Evolutionary conservation across 148 eudicot species (phyloP), one percentile per base, ranked within the genome.

Genomic region (Vaccinium corymbosum): DNA sequence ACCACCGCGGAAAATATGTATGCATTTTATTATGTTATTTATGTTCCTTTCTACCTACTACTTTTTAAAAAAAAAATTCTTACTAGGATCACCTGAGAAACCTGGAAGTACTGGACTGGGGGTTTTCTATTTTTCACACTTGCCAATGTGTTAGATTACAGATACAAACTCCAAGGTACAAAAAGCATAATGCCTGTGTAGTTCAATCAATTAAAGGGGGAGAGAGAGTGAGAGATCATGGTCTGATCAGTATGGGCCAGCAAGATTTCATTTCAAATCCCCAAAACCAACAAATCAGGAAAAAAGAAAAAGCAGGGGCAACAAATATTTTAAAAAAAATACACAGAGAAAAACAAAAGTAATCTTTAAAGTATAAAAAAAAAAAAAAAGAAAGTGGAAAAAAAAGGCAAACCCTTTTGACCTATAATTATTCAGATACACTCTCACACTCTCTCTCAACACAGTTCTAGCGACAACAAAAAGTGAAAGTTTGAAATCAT

Each of bases 161-260:
- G 25, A 3, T 91, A 89, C 94, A 89, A 87, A 93, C 92, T 89
- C 89, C 92, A 90, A 93, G 91, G 92, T 79, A 85, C 90, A 91
- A 88, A 87, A 90, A 84, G 94, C 88, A 90, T 87, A 85, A 84
- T 87, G 86, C 88, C 86, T 90, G 95, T 92, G 87, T 92, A 76
- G 94, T 93, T 94, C 93, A 93, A 93, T 93, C 95, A 93, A 85
- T 82, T 48, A 86, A 83, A 88, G 84, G 78, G 86, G 85, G 85
- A 80, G 85, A 87, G 85, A 88, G 84, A 81, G 85, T 86, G 85
- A 88, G 85, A 81, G 86, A 90, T 85, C 82, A 82, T 83, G 83
- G 82, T 56, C 72, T 66, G 38, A 27, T 27, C 80, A 86, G 86
- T 85, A 13, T 89, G 88, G 89, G 85, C 87, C 86, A 79, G 76